phyloP scores from a whole-genome alignment of 192 early-diverging fungal genomes.

The Coemansia sp. region DNA sequence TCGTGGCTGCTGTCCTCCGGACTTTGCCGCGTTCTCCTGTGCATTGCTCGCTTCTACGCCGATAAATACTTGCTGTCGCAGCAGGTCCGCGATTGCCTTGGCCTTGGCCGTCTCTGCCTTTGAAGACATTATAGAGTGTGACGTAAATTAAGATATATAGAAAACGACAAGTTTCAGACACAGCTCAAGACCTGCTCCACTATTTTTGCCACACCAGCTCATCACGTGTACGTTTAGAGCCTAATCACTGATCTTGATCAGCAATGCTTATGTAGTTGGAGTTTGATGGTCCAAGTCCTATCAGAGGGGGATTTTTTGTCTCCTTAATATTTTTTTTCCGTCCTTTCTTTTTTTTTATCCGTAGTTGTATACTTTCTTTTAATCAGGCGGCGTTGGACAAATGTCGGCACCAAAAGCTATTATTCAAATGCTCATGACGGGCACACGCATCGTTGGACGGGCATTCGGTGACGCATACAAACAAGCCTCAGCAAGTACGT shows the following conservation, averaged over 20 bases:
- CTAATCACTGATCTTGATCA: not conserved
- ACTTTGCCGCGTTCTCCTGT: slow-evolving; percentile 43
- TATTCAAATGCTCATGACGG: slow-evolving; percentile 77
- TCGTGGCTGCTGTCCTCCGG: slow-evolving; percentile 49
- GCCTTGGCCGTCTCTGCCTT: slow-evolving; percentile 48
- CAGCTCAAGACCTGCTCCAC: no score
- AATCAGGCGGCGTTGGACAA: slow-evolving; percentile 10
- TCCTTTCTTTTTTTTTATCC: not conserved
- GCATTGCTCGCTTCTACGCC: slow-evolving; percentile 50
- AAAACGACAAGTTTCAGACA: no score
- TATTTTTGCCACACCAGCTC: no score
- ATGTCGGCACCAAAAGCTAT: slow-evolving; percentile 72
- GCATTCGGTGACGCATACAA: slow-evolving; percentile 95
- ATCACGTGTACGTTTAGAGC: no score
- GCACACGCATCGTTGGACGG: slow-evolving; percentile 82
- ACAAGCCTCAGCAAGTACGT: slow-evolving; percentile 83
- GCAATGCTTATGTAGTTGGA: slow-evolving; percentile 1
- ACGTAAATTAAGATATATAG: not conserved
- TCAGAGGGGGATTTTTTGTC: not conserved
- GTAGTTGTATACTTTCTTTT: no score
- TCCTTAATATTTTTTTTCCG: not conserved
- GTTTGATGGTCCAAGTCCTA: not conserved
- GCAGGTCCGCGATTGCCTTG: slow-evolving; percentile 46
- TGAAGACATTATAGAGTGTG: slow-evolving; percentile 23
- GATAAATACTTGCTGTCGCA: slow-evolving; percentile 47